phyloP scores from a whole-genome alignment of 805 yeast genomes.

The Candida orba region DNA sequence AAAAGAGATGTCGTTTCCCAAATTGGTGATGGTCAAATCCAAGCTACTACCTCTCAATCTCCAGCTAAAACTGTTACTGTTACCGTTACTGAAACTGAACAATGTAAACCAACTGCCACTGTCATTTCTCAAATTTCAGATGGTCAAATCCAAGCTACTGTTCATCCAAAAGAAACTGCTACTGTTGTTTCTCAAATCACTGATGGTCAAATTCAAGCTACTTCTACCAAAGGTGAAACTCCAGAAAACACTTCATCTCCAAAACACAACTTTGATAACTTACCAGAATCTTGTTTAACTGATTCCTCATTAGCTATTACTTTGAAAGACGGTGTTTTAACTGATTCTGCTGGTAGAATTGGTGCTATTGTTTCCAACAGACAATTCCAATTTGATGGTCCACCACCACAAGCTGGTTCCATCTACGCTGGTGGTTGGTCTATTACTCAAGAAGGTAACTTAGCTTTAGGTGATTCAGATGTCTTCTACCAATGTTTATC shows the following conservation, averaged over 20 bases:
- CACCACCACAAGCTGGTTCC: slow-evolving; percentile 78
- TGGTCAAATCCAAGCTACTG: slow-evolving; percentile 5
- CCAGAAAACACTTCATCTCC: slow-evolving; percentile 8
- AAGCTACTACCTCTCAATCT: slow-evolving; percentile 17
- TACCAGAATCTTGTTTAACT: slow-evolving; percentile 37
- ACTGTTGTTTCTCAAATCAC: slow-evolving; percentile 4
- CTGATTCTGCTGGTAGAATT: slow-evolving; percentile 56
- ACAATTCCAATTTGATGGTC: slow-evolving; percentile 84
- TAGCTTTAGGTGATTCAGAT: slow-evolving; percentile 56
- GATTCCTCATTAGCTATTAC: slow-evolving; percentile 48
- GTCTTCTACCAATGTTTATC: slow-evolving; percentile 70
- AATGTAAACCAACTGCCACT: neutral
- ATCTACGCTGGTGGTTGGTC: slow-evolving; percentile 67
- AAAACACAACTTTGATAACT: slow-evolving; percentile 23
- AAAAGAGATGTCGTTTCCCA: slow-evolving; percentile 19
- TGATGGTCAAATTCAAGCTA: slow-evolving; percentile 53
- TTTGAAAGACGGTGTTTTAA: slow-evolving; percentile 43
- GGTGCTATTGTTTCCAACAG: slow-evolving; percentile 78
- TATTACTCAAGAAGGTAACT: slow-evolving; percentile 43
- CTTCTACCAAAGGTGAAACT: slow-evolving; percentile 22
- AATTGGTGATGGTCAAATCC: slow-evolving; percentile 27
- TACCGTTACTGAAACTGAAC: neutral
- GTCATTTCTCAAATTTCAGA: slow-evolving; percentile 3
- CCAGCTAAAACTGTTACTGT: neutral
- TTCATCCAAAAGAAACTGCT: neutral